phyloP scores from a whole-genome alignment of 2,329 filamentous ascomycete species.

The Pestalotiopsis sp. region DNA sequence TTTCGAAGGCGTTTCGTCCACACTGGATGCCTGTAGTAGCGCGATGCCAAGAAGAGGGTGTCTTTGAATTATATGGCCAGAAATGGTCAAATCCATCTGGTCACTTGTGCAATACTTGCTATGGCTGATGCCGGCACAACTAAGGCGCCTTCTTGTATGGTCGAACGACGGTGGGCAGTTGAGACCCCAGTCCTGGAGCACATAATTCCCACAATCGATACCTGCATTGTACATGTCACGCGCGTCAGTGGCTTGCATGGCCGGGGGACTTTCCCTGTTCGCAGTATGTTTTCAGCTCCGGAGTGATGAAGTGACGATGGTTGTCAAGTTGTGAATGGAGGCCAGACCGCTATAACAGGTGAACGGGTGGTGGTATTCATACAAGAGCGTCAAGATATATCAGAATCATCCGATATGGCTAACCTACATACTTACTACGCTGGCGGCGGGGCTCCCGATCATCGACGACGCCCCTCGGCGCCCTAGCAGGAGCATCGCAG shows the following conservation, averaged over 20 bases:
- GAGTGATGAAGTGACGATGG: background rate
- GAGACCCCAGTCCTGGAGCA: background rate
- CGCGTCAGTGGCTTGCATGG: background rate
- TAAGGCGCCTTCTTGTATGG: no score
- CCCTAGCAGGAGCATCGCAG: background rate
- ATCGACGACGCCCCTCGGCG: no score
- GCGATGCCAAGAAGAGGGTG: no score
- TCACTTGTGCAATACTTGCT: no score
- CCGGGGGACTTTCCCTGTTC: background rate
- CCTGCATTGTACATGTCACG: no score
- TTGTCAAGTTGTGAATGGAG: background rate
- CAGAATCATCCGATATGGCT: background rate
- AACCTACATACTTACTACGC: background rate
- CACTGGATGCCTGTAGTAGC: no score
- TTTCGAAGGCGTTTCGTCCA: no score
- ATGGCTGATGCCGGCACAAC: no score
- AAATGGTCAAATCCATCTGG: no score
- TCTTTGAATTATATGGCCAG: no score
- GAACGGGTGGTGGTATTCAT: background rate
- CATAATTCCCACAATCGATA: no score
- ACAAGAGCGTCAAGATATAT: background rate
- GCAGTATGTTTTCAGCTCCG: background rate
- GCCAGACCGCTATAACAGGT: background rate
- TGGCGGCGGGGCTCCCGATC: no score
- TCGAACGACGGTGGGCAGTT: background rate